phyloP scores from a whole-genome alignment of 2,329 filamentous ascomycete genomes.

The Exophiala alcalophila region DNA sequence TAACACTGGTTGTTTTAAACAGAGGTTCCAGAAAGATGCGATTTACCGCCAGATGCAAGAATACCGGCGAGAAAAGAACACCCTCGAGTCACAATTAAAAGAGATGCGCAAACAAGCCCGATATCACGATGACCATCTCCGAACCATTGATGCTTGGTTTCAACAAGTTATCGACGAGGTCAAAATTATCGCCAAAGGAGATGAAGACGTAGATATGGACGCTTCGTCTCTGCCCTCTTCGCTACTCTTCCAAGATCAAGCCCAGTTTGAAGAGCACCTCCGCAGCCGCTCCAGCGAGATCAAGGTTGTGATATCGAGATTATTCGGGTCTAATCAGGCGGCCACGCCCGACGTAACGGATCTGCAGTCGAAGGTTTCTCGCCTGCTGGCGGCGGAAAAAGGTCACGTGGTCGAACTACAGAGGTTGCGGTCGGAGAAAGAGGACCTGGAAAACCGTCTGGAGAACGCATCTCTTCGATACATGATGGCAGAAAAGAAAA shows the following conservation, averaged over 20 bases:
- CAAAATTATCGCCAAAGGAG: constrained; percentile 33
- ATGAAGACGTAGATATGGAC: constrained; percentile 31
- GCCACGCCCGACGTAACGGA: constrained; percentile 66
- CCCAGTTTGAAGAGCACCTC: constrained; percentile 74
- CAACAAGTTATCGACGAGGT: constrained; percentile 69
- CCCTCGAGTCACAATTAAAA: constrained; percentile 75
- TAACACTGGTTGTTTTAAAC: constrained; percentile 24
- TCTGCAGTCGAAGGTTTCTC: constrained; percentile 71
- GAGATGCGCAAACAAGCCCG: constrained; percentile 73
- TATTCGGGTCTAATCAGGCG: constrained; percentile 54
- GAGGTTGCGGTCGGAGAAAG: constrained; percentile 71
- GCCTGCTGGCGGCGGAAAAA: constrained; percentile 77
- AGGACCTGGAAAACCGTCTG: constrained; percentile 78
- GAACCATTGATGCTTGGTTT: constrained; percentile 90
- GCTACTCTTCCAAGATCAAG: constrained; percentile 54
- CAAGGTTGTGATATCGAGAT: constrained; percentile 65
- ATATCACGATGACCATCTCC: constrained; percentile 89
- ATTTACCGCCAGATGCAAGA: constrained; percentile 97
- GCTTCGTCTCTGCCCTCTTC: constrained; percentile 49
- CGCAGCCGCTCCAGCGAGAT: constrained; percentile 73
- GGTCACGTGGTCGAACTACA: constrained; percentile 74
- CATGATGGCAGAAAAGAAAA: constrained; percentile 90
- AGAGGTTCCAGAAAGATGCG: constrained; percentile 93
- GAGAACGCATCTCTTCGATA: constrained; percentile 87
- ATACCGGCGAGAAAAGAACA: constrained; percentile 85